Base-by-base conservation (phyloP, 2,329 filamentous ascomycete genomes). In the Phyllosticta capitalensis region DNA sequence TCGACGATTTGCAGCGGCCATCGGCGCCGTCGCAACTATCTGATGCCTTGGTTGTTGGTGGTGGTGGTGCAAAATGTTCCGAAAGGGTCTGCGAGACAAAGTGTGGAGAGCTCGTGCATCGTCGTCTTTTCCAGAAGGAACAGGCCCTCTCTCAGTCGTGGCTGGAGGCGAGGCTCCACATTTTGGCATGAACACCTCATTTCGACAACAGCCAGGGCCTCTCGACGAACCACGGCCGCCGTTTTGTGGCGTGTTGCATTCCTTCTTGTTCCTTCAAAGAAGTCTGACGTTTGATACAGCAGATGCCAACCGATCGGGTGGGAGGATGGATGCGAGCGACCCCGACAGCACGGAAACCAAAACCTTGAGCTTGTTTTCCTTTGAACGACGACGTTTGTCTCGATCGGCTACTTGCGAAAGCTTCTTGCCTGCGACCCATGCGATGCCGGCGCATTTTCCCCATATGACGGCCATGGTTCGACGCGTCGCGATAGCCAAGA, bases 151-250 rank as follows among this genome's bases (percentile, higher is more conserved):
- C 19, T 60, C 17, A 14, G 17, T 28, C 53, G 58, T 60, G 58
- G 58, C 58, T 56, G 58, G 50, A 60, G 54, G 58, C 58, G 58
- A 55, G 51, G 58, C 30, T 60, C 58, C 58, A 60, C 58, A 56
- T 55, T 45, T 26, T 60, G 58, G 58, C 58, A 56, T 60, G 58
- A 60, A 56, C 53, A 54, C 50, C 51, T 60, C 58, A 60, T 60
- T 60, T 60, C 53, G 58, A 52, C 56, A 54, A 33, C 56, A 54
- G 56, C 56, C 33, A 22, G 57, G 57, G 48, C 57, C 52, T 26
- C 45, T 21, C 57, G 51, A 55, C 52, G 57, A 59, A 52, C 57
- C 58, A 52, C 53, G 48, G 55, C 49, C 58, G 53, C 58, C 52
- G 57, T n/a, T 54, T 54, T 52, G 58, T 60, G 54, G 58, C 58